A percentile compares a stretch with the other conserved stretches of the same genome.
phyloP scores from a whole-genome alignment of 2,329 filamentous ascomycete genomes.

The Fusarium sp. region DNA sequence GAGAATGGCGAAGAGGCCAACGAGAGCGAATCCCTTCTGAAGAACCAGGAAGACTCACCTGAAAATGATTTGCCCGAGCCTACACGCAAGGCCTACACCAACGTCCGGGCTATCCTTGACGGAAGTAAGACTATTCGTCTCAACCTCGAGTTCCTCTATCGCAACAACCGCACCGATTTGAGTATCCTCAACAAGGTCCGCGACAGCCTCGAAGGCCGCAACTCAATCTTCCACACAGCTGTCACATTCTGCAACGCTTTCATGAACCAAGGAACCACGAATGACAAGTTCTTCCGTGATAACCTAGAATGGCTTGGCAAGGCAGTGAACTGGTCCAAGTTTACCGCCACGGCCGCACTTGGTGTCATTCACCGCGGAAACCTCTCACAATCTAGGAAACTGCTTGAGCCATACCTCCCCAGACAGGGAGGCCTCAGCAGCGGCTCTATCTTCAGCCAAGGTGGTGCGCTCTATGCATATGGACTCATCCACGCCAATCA shows the following conservation, averaged over 20 bases:
- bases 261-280: conserved; percentile 98
- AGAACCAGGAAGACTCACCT: conserved; percentile 63
- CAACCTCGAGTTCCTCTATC: conserved; percentile 95
- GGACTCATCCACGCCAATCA: conserved; percentile 98
- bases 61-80: conserved; percentile 65
- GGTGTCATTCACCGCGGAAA: conserved; percentile 98
- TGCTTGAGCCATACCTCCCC: conserved; percentile 94
- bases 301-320: conserved; percentile 98
- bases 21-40: conserved; percentile 62
- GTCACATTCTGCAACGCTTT: conserved; percentile 98
- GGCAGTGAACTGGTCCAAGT: conserved; percentile 99
- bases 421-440: conserved; percentile 77
- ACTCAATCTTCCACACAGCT: conserved; percentile 98
- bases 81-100: conserved; percentile 67
- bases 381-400: conserved; percentile 89
- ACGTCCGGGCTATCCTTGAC: conserved; percentile 77
- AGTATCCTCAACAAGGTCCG: conserved; percentile 95
- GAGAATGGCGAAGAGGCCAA: conserved; percentile 57
- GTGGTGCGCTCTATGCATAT: conserved; percentile 93
- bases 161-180: conserved; percentile 92
- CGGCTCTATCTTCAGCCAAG: conserved; percentile 94
- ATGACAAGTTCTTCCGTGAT: conserved; percentile 98
- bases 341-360: conserved; percentile 94
- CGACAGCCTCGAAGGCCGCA: conserved; percentile 93
- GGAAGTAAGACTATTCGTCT: conserved; percentile 94